phyloP scores from a whole-genome alignment of 768 basidiomycete species.

The Terana coerulea region DNA sequence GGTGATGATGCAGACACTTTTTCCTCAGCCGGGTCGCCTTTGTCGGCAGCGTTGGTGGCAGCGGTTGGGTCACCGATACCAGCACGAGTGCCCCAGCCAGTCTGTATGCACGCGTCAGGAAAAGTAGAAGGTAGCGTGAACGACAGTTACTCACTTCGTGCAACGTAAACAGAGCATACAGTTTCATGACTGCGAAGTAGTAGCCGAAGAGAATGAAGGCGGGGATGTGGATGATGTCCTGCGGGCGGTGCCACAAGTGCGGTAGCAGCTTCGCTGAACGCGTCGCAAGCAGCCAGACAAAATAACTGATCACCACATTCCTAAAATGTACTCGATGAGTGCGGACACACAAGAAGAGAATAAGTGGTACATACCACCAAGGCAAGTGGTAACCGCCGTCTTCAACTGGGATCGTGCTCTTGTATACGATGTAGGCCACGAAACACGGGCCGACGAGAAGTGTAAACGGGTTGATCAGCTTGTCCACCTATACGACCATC shows the following conservation, averaged over 20 bases:
- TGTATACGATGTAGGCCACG: slow-evolving; percentile 72
- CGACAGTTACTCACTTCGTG: slow-evolving; percentile 62
- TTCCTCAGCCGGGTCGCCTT: slow-evolving; percentile 24
- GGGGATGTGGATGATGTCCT: slow-evolving; percentile 56
- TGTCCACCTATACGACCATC: slow-evolving; percentile 56
- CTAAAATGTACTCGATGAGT: slow-evolving; percentile 28
- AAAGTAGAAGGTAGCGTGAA: background rate
- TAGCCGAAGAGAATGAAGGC: slow-evolving; percentile 83
- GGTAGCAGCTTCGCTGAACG: slow-evolving; percentile 73
- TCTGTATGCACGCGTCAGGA: slow-evolving; percentile 38
- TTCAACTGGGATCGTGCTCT: slow-evolving; percentile 64
- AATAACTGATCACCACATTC: slow-evolving; percentile 66
- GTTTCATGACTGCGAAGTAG: slow-evolving; percentile 93
- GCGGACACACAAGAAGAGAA: background rate
- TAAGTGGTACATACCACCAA: slow-evolving; percentile 58
- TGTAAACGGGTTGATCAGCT: slow-evolving; percentile 83
- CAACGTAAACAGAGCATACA: slow-evolving; percentile 85
- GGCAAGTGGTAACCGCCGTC: slow-evolving; percentile 78
- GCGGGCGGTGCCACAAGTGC: slow-evolving; percentile 55
- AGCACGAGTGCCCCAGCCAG: slow-evolving; percentile 94
- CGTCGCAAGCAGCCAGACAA: slow-evolving; percentile 67
- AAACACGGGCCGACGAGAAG: slow-evolving; percentile 81
- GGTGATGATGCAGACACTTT: slow-evolving; percentile 14
- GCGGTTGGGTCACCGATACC: slow-evolving; percentile 84
- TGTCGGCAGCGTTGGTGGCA: slow-evolving; percentile 66